Conservation (phyloP, 148 eudicot species). For the Agrostemma githago region DNA sequence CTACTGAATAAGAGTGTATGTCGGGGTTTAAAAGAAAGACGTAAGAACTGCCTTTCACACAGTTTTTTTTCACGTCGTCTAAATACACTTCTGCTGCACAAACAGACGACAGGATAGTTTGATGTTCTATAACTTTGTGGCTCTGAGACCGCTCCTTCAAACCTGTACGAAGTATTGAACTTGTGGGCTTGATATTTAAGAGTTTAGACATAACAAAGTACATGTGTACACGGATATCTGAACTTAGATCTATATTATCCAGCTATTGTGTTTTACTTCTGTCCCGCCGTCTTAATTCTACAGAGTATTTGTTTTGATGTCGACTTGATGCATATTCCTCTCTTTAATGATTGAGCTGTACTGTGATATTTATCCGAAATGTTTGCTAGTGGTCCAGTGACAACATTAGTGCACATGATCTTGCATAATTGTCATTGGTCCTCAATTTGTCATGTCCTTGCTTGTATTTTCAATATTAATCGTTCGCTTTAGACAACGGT, state of each 20-base stretch:
- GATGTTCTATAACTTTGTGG: not conserved
- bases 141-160: not conserved
- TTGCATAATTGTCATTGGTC: not conserved
- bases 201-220: too few species aligned
- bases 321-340: not conserved
- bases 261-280: not conserved
- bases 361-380: not conserved
- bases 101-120: not conserved
- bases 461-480: too few species aligned
- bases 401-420: not conserved
- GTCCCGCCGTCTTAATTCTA: not conserved
- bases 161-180: conserved; percentile 1
- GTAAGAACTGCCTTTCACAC: not conserved
- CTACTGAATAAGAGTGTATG: not conserved
- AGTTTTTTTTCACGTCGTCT: not conserved
- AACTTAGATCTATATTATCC: not conserved
- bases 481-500: too few species aligned
- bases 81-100: not conserved
- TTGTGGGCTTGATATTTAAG: too few species aligned
- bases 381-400: not conserved
- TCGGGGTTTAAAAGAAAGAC: not conserved
- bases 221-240: too few species aligned
- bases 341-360: not conserved
- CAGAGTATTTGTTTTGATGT: not conserved
- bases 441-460: not conserved